Evolutionary conservation across 2,329 filamentous ascomycete species (phyloP), one percentile per base, ranked within the genome.

Genomic region (Bertia moriformis): DNA sequence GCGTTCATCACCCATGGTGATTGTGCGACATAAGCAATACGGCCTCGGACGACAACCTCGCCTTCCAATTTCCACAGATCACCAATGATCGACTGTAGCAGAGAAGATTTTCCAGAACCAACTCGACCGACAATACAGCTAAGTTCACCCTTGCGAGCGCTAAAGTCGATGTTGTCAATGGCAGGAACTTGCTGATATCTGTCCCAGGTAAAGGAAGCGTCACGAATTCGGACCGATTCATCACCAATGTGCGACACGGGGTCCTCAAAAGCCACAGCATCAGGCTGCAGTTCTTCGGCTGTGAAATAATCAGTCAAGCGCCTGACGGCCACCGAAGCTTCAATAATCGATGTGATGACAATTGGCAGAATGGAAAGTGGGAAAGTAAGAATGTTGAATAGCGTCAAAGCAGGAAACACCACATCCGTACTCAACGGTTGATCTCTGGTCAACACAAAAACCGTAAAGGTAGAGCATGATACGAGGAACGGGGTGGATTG

Each of bases 321-420:
- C 29, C 66, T 67, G 14, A 83, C 77, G 13, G 80, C 80, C 37
- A 85, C 80, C 17, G 70, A 75, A 12, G 80, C 78, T 53, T 85
- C 80, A 32, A 85, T 78, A 41, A 85, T 75, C 7, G 79, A 73
- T 1, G 78, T 83, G 44, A 85, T 83, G n/a, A 85, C 79, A 77
- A 84, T 83, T 2, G 80, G 80, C 29, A 85, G 58, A 37, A 85
- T 74, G 1, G 80, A 73, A 20, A 85, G 66, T 1, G 80, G 80
- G 54, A 85, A 85, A 0, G 78, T 82, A 18, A 85, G 66, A 17
- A 85, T 61, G 48, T 85, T 85, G 68, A 85, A 85, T 15, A 85
- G 63, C 0, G 80, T 83, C 50, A 85, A 58, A 3, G 80, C 81
- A 5, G 80, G 80, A 54, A 85, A 85, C 3, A 85, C 78, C 44